These are phyloP conservation scores for Leccinum olivaceopallidum DNA, from an alignment of 768 basidiomycete genomes.

Conservation along the genomic window DNA sequence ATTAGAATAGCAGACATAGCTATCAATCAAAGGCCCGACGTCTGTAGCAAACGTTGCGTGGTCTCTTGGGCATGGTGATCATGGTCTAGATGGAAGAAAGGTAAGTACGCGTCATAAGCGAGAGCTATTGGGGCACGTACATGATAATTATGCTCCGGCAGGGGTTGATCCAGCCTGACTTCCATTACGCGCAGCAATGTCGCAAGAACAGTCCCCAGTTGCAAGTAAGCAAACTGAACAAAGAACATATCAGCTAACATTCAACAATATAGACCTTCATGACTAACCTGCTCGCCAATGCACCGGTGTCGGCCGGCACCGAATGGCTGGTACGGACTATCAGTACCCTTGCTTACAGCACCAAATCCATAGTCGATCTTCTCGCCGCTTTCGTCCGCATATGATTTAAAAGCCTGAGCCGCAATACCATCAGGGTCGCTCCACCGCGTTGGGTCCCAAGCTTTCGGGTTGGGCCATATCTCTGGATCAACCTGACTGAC, in stretches of 20 bases:
- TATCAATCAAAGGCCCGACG: constrained; percentile 56
- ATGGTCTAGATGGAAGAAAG: constrained; percentile 61
- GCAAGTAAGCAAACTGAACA: constrained; percentile 87
- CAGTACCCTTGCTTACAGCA: constrained; percentile 92
- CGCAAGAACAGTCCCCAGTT: constrained; percentile 81
- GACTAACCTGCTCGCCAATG: constrained; percentile 81
- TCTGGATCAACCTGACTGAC: constrained; percentile 84
- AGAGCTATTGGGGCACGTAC: constrained; percentile 50
- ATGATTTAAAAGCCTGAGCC: constrained; percentile 72
- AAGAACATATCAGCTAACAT: constrained; percentile 5
- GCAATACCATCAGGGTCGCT: constrained; percentile 81
- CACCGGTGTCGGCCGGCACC: constrained; percentile 96
- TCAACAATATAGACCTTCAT: neutral
- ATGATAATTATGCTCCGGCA: constrained; percentile 90
- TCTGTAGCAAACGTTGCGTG: constrained; percentile 64
- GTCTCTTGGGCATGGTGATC: constrained; percentile 86
- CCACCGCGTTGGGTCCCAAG: constrained; percentile 88
- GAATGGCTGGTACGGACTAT: constrained; percentile 96
- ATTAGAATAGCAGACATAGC: constrained; percentile 5
- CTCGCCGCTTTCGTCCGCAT: constrained; percentile 75
- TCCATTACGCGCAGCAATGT: constrained; percentile 78
- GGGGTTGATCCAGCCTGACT: constrained; percentile 55
- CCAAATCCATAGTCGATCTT: constrained; percentile 98
- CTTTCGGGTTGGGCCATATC: constrained; percentile 71
- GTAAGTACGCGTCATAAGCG: constrained; percentile 9